Percentiles rank a stretch among this genome's conserved stretches.
phyloP scores from a whole-genome alignment of 805 yeast genomes.

The Yarrowia sp. region DNA sequence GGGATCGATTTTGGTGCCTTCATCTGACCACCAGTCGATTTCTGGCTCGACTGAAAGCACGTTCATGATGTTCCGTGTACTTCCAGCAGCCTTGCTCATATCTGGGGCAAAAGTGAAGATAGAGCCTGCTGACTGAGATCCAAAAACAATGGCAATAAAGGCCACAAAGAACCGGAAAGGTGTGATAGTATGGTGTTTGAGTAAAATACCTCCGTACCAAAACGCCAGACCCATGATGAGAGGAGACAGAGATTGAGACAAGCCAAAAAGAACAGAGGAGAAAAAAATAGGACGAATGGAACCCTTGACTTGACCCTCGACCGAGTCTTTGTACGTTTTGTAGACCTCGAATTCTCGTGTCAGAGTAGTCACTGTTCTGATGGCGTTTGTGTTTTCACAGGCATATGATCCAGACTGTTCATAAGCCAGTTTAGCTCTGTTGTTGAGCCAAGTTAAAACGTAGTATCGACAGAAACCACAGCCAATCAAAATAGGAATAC shows the following conservation, averaged over 20 bases:
- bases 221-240: constrained; percentile 43
- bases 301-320: constrained; percentile 34
- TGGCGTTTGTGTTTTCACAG: constrained; percentile 41
- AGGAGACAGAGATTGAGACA: constrained; percentile 42
- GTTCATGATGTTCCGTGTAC: constrained; percentile 38
- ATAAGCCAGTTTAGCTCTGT: constrained; percentile 40
- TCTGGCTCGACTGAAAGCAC: constrained; percentile 38
- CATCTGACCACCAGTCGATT: constrained; percentile 35
- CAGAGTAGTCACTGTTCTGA: constrained; percentile 42
- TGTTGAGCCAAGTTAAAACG: constrained; percentile 37
- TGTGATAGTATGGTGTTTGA: constrained; percentile 36
- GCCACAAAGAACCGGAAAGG: constrained; percentile 41
- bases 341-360: constrained; percentile 43
- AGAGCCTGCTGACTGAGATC: constrained; percentile 44
- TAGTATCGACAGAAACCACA: constrained; percentile 42
- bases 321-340: constrained; percentile 34
- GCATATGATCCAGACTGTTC: constrained; percentile 43
- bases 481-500: constrained; percentile 41
- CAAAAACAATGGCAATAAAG: constrained; percentile 40
- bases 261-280: constrained; percentile 40
- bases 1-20: constrained; percentile 36
- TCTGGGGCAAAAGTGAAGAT: constrained; percentile 44
- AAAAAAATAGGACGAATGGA: constrained; percentile 33
- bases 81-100: constrained; percentile 43
- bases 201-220: constrained; percentile 43